Base-by-base conservation (phyloP, 495 filamentous ascomycete genomes). In the Podospora pseudoanserina region DNA sequence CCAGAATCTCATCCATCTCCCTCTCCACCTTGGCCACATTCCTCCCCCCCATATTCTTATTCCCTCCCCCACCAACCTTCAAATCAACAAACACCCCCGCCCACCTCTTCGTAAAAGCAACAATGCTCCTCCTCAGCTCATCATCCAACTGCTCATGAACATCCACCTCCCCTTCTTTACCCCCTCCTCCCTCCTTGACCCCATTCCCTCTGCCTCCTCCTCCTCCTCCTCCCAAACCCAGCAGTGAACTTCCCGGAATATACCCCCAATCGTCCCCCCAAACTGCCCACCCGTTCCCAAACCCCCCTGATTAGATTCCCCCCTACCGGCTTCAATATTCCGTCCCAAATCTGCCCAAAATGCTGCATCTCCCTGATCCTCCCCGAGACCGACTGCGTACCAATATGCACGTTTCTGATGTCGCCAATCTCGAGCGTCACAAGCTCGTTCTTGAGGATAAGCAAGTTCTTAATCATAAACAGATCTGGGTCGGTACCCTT, bases 341-440 rank as follows among this genome's bases (percentile, higher is more conserved):
- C 91, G 68, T 86, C 90, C 76, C 90, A 92, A 16, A 95, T 84
- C 63, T 87, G 87, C 26, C 90, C 87, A 78, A 97, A 95, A 77
- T 96, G 79, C 67, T 82, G 78, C 76, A 81, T 77, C 16, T 76
- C 75, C 20, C 28, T 53, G 34, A 63, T 34, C 4, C 61, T 13
- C 27, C 20, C 65, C 5, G 18, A 44, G 16, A 60, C 49, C 23
- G 53, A 63, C 20, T 63, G 30, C 18, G 6, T 34, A 3, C 65
- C 55, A 13, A 44, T 19, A 18, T 76, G 89, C 19, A 86, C 85
- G 68, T 88, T 88, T 39, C 91, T 89, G 39, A 91, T 87, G 58
- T 93, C 91, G 71, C 91, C 94, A 76, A 97, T 95, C 79, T 97
- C 93, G 70, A 97, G 93, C 19, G 93, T 92, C 49, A 97, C 86